phyloP scores from a whole-genome alignment of 495 filamentous ascomycete genomes.

The Annulohypoxylon nitens region DNA sequence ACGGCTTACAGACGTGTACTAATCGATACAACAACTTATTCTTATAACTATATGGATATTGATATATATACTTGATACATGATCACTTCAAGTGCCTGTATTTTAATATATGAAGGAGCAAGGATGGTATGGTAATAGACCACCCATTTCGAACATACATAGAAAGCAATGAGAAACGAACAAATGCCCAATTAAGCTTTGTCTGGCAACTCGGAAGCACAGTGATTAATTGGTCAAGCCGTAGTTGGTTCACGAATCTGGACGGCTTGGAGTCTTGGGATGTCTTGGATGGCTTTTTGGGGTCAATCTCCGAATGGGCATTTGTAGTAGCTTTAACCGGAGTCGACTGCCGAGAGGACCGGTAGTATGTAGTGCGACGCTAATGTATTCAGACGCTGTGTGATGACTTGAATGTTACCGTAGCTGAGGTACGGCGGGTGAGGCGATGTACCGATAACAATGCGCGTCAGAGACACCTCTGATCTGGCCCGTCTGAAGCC shows the following conservation, averaged over 20 bases:
- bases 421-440: constrained; percentile 32
- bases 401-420: constrained; percentile 38
- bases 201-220: constrained; percentile 10
- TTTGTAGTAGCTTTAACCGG: constrained; percentile 43
- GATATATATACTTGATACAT: constrained; percentile 3
- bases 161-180: constrained; percentile 24
- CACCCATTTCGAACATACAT: constrained; percentile 17
- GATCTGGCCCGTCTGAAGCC: constrained; percentile 28
- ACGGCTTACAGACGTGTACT: no score
- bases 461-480: constrained; percentile 27
- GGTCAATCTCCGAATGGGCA: constrained; percentile 37
- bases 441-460: constrained; percentile 42
- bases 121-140: no score
- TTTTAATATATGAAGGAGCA: no score
- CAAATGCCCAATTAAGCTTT: constrained; percentile 35
- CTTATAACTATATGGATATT: no score
- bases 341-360: constrained; percentile 43
- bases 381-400: constrained; percentile 41
- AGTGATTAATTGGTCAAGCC: constrained; percentile 25
- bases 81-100: no score
- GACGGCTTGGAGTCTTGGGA: constrained; percentile 1
- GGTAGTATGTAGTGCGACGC: constrained; percentile 44
- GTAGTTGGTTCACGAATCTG: constrained; percentile 17
- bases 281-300: not conserved
- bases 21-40: no score